Base-by-base conservation (phyloP, 2,329 filamentous ascomycete genomes). In the Bipolaris sorokiniana region DNA sequence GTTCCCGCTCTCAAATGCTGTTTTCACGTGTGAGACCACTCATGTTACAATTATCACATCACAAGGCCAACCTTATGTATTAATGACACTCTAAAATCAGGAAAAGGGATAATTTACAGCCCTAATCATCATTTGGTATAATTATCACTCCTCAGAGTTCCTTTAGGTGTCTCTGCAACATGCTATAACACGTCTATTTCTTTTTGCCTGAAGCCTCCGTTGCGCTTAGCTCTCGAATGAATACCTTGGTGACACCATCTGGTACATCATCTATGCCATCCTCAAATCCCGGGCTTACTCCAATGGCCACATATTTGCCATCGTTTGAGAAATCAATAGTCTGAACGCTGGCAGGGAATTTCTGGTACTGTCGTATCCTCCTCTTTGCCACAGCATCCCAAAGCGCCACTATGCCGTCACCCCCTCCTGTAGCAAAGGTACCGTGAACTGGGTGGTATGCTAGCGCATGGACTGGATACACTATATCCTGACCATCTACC, bases 341-440 rank as follows among this genome's bases (percentile, higher is more conserved):
- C 9, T 90, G 88, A 7, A 97, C 86, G 69, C 88, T 92, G 41
- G 92, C 87, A 15, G 88, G 84, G 56, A 93, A 92, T 71, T 90
- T 90, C 69, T 92, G 91, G 76, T 97, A 97, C 74, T 96, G 91
- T 72, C 91, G 86, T 76, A 97, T 90, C 74, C 93, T 86, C 69
- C 92, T 84, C 86, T 97, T 97, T 54, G 91, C 90, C 68, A 92
- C 88, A 9, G 90, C 92, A 74, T 97, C 93, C 93, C 93, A 97
- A 41, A 97, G 79, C 5, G 91, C 91, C n/a, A 97, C 92, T 7
- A 93, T 90, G 34, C 92, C 91, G 72, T 97, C 93, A 28, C 92
- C 93, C 42, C 93, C 93, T 26, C 91, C 93, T 11, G 89, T 92
- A 0, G 92, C 93, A 76, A 97, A 97, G 0, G 92, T 96, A 59